Conservation (phyloP, 306 rosid species). For the Malus orientalis region DNA sequence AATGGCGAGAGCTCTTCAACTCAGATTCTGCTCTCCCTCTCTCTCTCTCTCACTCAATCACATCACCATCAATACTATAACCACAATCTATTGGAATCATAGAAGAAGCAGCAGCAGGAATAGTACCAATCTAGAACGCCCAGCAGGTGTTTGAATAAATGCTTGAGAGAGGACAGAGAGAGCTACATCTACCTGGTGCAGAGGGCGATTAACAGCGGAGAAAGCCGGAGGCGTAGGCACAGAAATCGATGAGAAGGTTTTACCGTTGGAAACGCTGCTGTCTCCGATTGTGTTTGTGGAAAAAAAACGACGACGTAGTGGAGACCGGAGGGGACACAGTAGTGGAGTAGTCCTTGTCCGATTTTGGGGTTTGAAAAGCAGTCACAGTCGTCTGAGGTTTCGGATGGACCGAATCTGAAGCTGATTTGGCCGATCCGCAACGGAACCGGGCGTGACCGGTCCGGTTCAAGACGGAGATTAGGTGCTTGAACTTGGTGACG, state of each 20-base stretch:
- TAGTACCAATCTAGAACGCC: too few species aligned
- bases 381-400: background rate
- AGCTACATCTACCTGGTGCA: too few species aligned
- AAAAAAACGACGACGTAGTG: conserved; percentile 52
- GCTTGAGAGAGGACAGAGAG: too few species aligned
- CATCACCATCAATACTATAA: too few species aligned
- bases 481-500: conserved; percentile 57
- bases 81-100: too few species aligned
- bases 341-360: conserved; percentile 23
- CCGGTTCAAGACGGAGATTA: conserved; percentile 57
- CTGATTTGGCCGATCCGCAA: conserved; percentile 39
- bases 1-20: too few species aligned
- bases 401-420: background rate
- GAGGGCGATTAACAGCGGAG: conserved; percentile 13
- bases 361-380: background rate
- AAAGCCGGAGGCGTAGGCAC: conserved; percentile 15
- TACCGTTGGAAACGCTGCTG: conserved; percentile 66
- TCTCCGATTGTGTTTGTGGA: conserved; percentile 56
- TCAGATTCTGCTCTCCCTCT: too few species aligned
- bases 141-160: too few species aligned
- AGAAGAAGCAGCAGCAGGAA: too few species aligned
- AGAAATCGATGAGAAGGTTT: conserved; percentile 29
- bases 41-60: too few species aligned
- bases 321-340: conserved; percentile 45
- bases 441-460: conserved; percentile 92